phyloP scores from a whole-genome alignment of 2,329 filamentous ascomycete genomes.

The Fusarium udum region DNA sequence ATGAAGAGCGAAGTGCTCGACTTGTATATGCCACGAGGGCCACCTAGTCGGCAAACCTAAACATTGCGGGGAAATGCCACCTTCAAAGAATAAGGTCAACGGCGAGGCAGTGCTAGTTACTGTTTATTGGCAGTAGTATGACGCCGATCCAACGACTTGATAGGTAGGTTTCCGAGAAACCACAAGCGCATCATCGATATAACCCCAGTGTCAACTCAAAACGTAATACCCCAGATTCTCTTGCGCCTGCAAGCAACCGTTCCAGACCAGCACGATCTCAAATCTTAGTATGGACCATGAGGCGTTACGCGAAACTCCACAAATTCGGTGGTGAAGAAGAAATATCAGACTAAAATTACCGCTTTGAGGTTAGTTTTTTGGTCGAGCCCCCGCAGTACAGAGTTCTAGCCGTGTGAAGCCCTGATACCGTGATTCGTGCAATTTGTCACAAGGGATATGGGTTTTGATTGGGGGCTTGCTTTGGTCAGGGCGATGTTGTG shows the following conservation, averaged over 20 bases:
- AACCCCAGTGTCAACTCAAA: not conserved
- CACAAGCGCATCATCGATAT: not conserved
- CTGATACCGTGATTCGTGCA: not conserved
- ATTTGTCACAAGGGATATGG: not conserved
- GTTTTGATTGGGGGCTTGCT: not conserved
- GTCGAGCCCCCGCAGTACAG: not conserved
- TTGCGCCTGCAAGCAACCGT: conserved; percentile 10
- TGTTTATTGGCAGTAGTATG: not conserved
- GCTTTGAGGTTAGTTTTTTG: not conserved
- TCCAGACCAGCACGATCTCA: conserved; percentile 1
- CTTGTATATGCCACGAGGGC: not conserved
- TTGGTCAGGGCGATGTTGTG: not conserved
- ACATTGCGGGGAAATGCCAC: not conserved
- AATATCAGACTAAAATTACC: conserved; percentile 4
- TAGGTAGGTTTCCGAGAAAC: not conserved
- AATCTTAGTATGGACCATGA: not conserved
- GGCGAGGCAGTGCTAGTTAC: not conserved
- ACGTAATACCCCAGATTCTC: conserved; percentile 17
- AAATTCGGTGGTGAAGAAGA: not conserved
- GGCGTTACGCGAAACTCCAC: not conserved
- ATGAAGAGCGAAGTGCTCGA: not conserved
- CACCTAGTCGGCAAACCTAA: not conserved
- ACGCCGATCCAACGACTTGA: not conserved
- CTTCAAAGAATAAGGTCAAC: not conserved
- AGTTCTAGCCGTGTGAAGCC: not conserved